Base-by-base conservation (phyloP, 148 eudicot genomes). In the Beta vulgaris region DNA sequence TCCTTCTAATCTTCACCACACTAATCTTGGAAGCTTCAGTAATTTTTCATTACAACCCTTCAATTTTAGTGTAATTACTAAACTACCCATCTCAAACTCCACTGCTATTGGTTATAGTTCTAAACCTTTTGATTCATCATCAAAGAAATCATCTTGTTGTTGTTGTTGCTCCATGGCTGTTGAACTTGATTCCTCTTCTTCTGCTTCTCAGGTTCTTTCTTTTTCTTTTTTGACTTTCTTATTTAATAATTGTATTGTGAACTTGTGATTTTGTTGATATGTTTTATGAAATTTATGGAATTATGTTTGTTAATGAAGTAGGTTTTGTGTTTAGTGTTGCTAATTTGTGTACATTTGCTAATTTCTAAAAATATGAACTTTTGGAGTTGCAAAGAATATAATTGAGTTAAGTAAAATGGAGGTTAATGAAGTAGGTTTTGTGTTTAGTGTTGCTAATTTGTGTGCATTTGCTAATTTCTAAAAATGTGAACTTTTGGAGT, bases 131-230 rank as follows among this genome's bases (percentile, higher is more conserved):
- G 11, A 6, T 28, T 69, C 54, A 6, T 54, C 66, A 29, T 68
- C 67, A n/a, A 32, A 71, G 35, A 29, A 18, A 54, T 19, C 6
- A 32, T 67, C 32, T 25, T 67, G 32, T 76, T 48, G 26, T 4
- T 26, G 25, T 39, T 67, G 68, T 12, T 71, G 72, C 60, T 55
- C 73, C 1, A 76, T 80, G 83, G 78, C 78, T 32, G 21, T 80
- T 14, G 49, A 80, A 53, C 14, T 29, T 19, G 66, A 74, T 48
- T 28, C 77, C 51, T 2, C 53, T 67, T 64, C 67, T 28, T 36
- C 82, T n/a, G 10, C 42, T 54, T 57, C 58, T 15, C 55, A 62
- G 83, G 83, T 80, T 26, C 11, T 29, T 49, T 13, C 2, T 21
- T 12, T 31, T 14, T 7, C 2, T 36, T 11, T 8, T 32, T 11